These are phyloP conservation scores for Catunica adiposa DNA, from an alignment of 2,329 filamentous ascomycete species.

Conservation along the genomic window DNA sequence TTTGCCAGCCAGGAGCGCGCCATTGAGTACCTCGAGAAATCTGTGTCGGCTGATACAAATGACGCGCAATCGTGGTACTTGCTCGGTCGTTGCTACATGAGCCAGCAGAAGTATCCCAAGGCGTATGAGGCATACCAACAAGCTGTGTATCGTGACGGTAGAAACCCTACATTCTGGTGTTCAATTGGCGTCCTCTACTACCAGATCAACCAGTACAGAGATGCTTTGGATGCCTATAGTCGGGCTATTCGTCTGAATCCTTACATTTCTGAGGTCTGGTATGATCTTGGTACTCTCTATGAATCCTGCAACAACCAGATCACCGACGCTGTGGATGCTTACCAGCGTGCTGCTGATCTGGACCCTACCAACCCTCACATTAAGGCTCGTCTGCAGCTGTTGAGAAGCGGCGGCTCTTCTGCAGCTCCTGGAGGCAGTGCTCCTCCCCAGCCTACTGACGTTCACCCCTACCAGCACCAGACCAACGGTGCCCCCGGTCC, in stretches of 20 bases:
- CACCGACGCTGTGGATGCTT: conserved; percentile 86
- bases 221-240: conserved; percentile 93
- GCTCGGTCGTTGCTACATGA: conserved; percentile 96
- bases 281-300: conserved; percentile 93
- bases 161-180: conserved; percentile 98
- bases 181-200: conserved; percentile 98
- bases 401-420: conserved; percentile 64
- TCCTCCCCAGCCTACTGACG: conserved; percentile 84
- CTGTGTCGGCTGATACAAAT: conserved; percentile 77
- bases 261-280: conserved; percentile 98
- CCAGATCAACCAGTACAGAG: conserved; percentile 98
- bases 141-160: conserved; percentile 91
- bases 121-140: conserved; percentile 98
- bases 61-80: conserved; percentile 99
- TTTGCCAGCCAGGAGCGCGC: conserved; percentile 89
- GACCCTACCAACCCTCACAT: conserved; percentile 90
- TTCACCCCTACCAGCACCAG: conserved; percentile 89
- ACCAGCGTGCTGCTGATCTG: conserved; percentile 83
- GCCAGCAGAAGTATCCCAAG: conserved; percentile 95
- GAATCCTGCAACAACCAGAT: conserved; percentile 99
- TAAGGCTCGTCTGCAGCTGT: conserved; percentile 78
- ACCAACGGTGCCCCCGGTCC: conserved; percentile 65
- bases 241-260: conserved; percentile 91
- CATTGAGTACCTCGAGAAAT: conserved; percentile 94
- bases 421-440: conserved; percentile 50